Evolutionary conservation across 371 early-diverging fungal genomes (phyloP), one percentile per base, ranked within the genome.

Genomic region (Synchytrium microbalum): DNA sequence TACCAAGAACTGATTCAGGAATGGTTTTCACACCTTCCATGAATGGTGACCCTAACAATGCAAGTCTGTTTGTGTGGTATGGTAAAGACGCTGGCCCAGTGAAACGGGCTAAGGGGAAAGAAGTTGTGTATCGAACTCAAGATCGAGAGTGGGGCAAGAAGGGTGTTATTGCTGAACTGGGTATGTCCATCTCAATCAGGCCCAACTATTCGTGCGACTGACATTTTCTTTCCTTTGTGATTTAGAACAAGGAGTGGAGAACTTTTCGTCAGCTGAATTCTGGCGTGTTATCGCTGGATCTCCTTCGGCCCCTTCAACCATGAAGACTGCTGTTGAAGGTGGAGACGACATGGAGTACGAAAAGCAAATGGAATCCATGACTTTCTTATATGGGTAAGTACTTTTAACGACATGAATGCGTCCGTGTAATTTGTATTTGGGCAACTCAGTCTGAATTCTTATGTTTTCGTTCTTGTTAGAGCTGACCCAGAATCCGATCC

Each of bases 141-240:
- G 71, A 74, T 23, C 30, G 59, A 32, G 74, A 74, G 23, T 74
- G 71, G 69, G 59, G 61, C 23, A 70, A 71, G 54, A 71, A 69
- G n/a, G 64, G 64, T 25, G 46, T 38, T 38, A 61, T 73, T 32
- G 60, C 59, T 25, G 61, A 61, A 14, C 59, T 69, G 32, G 66
- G 66, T 67, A 29, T 60, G 25, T 29, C 25, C 27, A 13, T 38
- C 31, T 26, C 1, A 5, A 10, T 38, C 19, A 10, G 5, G 46
- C 46, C 19, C 46, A 5, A 38, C 19, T 5, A 19, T 38, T 38
- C n/a, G n/a, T n/a, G n/a, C n/a, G n/a, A n/a, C 46, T 38, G 46
- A 38, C 46, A 10, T 38, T 5, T 38, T n/a, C n/a, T n/a, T n/a
- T n/a, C n/a, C n/a, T 38, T 38, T 19, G 10, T 38, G 46, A 38